A percentile compares a stretch with the other conserved stretches of the same genome.
phyloP scores from a whole-genome alignment of 257 asterid species.

The Echites panduratus region DNA sequence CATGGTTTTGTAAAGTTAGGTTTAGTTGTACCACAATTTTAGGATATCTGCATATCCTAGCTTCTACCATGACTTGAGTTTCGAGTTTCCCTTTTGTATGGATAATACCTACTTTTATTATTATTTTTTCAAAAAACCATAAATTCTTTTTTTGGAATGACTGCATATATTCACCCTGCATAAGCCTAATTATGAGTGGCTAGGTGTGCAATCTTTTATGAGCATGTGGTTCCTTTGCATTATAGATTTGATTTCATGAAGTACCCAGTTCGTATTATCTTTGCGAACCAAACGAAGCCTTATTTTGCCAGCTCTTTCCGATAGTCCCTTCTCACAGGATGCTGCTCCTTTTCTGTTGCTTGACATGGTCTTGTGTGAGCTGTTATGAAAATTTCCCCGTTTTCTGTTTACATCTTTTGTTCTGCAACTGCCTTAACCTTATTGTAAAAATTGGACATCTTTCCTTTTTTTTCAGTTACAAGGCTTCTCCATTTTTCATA shows the following conservation, averaged over 20 bases:
- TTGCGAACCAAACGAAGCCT: too few relatives aligned
- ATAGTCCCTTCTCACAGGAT: neutral
- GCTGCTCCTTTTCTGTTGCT: neutral
- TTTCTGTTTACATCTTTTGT: neutral
- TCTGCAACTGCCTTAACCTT: slow-evolving; percentile 1
- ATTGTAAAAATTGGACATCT: neutral
- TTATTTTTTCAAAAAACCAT: too few relatives aligned
- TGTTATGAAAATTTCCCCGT: neutral
- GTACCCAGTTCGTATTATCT: neutral
- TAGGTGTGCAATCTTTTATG: neutral
- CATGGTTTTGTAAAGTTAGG: too few relatives aligned
- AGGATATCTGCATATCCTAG: too few relatives aligned
- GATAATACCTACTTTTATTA: too few relatives aligned
- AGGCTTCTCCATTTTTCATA: slow-evolving; percentile 95
- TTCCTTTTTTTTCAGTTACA: slow-evolving; percentile 52
- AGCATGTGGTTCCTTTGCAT: neutral
- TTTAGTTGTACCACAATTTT: too few relatives aligned
- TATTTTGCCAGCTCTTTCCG: neutral
- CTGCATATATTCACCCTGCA: neutral
- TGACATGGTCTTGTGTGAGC: neutral
- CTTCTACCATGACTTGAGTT: too few relatives aligned
- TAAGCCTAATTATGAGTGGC: neutral
- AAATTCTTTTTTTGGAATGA: neutral
- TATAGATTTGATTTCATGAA: neutral
- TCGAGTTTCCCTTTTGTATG: too few relatives aligned